These are phyloP conservation scores for Orobanche coerulescens DNA, from an alignment of 257 asterid genomes.

Conservation along the genomic window DNA sequence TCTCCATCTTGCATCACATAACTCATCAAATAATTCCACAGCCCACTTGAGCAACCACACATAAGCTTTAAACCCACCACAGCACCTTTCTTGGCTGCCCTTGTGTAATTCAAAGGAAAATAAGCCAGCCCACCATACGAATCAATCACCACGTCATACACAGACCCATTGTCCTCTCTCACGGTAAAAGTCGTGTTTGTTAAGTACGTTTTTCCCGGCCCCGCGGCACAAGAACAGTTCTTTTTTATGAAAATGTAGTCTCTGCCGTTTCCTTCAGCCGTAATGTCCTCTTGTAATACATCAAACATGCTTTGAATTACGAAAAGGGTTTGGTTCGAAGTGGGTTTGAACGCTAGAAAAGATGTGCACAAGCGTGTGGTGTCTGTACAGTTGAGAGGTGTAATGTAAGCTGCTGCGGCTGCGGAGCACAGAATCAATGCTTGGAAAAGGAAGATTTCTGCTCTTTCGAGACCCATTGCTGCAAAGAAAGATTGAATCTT, in stretches of 20 bases:
- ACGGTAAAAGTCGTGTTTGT: constrained; percentile 75
- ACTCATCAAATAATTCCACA: constrained; percentile 95
- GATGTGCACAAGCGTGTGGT: constrained; percentile 70
- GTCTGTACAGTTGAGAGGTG: constrained; percentile 76
- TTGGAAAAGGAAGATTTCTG: constrained; percentile 33
- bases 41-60: constrained; percentile 94
- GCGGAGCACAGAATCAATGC: constrained; percentile 21
- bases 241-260: constrained; percentile 66
- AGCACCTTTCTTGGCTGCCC: constrained; percentile 74
- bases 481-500: constrained; percentile 22
- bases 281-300: constrained; percentile 61
- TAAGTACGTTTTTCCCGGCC: constrained; percentile 46
- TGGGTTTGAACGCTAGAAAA: constrained; percentile 78
- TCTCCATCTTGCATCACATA: constrained; percentile 88
- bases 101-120: constrained; percentile 57
- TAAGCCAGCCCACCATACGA: constrained; percentile 77
- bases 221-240: constrained; percentile 88
- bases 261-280: constrained; percentile 70
- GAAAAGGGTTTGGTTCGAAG: constrained; percentile 41
- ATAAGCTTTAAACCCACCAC: constrained; percentile 70
- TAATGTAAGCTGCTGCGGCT: constrained; percentile 28
- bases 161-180: constrained; percentile 60
- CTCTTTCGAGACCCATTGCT: constrained; percentile 32
- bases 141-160: constrained; percentile 52
- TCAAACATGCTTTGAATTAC: constrained; percentile 92